Base-by-base conservation (phyloP, 305 asterid genomes). In the Rubia balearica region DNA sequence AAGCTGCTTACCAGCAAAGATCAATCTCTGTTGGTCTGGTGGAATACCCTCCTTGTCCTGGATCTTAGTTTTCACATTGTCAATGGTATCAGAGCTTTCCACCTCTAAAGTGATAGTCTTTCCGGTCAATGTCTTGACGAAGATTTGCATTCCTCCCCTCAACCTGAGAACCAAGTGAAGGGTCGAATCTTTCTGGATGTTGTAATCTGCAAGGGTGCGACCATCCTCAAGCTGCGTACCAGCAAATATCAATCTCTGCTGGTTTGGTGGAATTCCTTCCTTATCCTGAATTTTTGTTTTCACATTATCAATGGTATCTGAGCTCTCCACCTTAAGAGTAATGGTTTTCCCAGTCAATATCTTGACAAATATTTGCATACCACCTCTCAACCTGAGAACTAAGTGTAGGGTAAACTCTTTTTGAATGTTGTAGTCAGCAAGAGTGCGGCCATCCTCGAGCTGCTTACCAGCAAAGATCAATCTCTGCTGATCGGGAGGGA, bases 401-500 rank as follows among this genome's bases (percentile, higher is more conserved):
- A 74, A 63, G 40, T 75, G 79, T 6, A 75, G 75, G 7, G 79
- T 75, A 0, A 75, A 75, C 27, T 75, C 79, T 68, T 75, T 75
- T 68, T 75, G 79, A n/a, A 75, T 70, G 72, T 75, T 74, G 42
- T 74, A 74, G 22, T 74, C 78, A 0, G 78, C 78, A n/a, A 74
- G 43, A 4, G 78, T 74, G 1, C 79, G 62, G 0, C 79, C 79
- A 24, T 75, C 79, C 24, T 75, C 79, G 0, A 75, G 75, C 64
- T 76, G 80, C 65, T 76, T 76, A 0, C 80, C 80, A 3, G 80
- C 80, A 27, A 76, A 76, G 38, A 76, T 76, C 70, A 76, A 24
- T 36, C 80, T 71, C 73, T 76, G 80, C 70, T 76, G 80, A 22
- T 76, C 80, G 1, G 80, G 80, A 13, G 80, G 80, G 21, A 76